Evolutionary conservation across 805 yeast genomes (phyloP), one percentile per base, ranked within the genome.

Genomic region (Metschnikowia peoriensis): DNA sequence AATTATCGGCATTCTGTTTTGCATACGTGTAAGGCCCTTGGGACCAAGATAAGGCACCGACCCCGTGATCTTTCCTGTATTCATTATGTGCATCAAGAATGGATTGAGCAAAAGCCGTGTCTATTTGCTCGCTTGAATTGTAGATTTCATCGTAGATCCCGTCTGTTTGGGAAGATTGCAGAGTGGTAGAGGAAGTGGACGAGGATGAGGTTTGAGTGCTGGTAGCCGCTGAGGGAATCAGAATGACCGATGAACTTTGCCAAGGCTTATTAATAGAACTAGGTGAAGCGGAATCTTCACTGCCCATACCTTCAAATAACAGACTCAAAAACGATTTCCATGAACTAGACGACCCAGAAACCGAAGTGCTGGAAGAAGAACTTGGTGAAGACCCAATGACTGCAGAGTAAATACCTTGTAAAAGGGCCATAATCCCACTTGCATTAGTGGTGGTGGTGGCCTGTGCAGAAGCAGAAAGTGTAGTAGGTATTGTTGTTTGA

Each of bases 31-130:
- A 70, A 4, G 71, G 64, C n/a, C 58, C 66, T 16, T 46, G 48
- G 27, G 65, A 64, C 76, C 76, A 71, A 1, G 71, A 53, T 43
- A 71, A 64, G 0, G 59, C 61, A 6, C 59, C 65, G 5, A 60
- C 73, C 29, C 65, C 64, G 50, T 71, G 75, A 7, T 53, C 47
- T 1, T 69, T 69, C 46, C 76, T 60, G 51, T 70, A 63, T 29
- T 58, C 40, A 54, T 71, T 71, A 61, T 71, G 76, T 4, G 71
- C 65, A 47, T 66, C 68, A 46, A 71, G 63, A 41, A 66, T 69
- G 35, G 58, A 63, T 29, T 53, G 60, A 16, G 73, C 71, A 49
- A 69, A 71, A n/a, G 43, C 40, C 27, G 53, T 47, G 58, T 70
- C 71, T 40, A 65, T 54, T 3, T 59, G 63, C 4, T 60, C 56